Evolutionary conservation across 1,139 yeast genomes (phyloP).

Genomic region (Petasospora rhodanensis): DNA sequence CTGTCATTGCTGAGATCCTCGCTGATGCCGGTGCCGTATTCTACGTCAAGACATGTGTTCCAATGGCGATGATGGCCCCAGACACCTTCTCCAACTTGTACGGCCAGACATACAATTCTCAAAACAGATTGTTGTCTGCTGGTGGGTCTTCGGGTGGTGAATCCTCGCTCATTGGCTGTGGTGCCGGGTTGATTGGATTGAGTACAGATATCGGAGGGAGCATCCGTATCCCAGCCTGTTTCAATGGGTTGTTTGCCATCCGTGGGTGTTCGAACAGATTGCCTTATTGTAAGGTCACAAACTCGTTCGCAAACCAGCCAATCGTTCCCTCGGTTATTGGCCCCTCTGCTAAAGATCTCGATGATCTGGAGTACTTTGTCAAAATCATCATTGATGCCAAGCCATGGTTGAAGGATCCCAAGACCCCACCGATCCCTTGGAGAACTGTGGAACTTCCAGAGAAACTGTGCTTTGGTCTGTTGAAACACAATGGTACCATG

Average conservation of each 20-base stretch:
- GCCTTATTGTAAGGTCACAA: slow-evolving; percentile 46
- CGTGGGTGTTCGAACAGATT: slow-evolving; percentile 46
- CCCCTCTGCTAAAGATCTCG: slow-evolving; percentile 54
- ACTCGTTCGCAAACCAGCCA: slow-evolving; percentile 56
- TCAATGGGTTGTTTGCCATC: slow-evolving; percentile 50
- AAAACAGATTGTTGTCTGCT: slow-evolving; percentile 37
- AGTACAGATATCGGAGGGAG: slow-evolving; percentile 68
- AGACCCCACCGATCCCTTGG: slow-evolving; percentile 52
- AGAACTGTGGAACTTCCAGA: slow-evolving; percentile 35
- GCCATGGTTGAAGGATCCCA: slow-evolving; percentile 62
- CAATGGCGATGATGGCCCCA: slow-evolving; percentile 48
- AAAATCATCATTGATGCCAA: slow-evolving; percentile 47
- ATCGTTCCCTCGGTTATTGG: slow-evolving; percentile 52
- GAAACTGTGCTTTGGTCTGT: slow-evolving; percentile 37
- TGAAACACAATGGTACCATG: slow-evolving; percentile 29
- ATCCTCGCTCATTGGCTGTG: slow-evolving; percentile 45
- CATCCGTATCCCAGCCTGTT: slow-evolving; percentile 52
- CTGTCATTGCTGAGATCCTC: slow-evolving; percentile 40
- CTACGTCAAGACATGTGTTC: slow-evolving; percentile 50
- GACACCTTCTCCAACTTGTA: slow-evolving; percentile 41
- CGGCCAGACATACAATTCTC: slow-evolving; percentile 44
- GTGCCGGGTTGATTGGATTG: slow-evolving; percentile 47
- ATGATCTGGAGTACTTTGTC: slow-evolving; percentile 62
- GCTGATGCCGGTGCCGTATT: slow-evolving; percentile 49
- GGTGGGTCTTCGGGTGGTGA: slow-evolving; percentile 61